Percentiles rank a stretch among this genome's conserved stretches.
phyloP scores from a whole-genome alignment of 225 moss, liverwort and hornwort species.

The Marchantia paleacea region DNA sequence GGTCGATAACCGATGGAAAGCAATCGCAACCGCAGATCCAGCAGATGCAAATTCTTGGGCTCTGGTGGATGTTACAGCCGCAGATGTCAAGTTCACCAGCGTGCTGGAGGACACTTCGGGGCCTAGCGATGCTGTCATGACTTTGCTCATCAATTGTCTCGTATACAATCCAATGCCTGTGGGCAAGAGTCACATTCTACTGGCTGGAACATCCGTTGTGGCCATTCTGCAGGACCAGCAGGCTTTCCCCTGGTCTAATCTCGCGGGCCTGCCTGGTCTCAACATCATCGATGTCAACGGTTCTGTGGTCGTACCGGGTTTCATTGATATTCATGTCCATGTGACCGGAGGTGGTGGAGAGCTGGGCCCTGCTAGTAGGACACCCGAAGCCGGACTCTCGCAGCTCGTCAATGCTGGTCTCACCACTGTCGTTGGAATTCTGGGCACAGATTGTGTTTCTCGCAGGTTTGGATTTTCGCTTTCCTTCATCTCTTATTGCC shows the following conservation, averaged over 20 bases:
- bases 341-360: conserved; percentile 88
- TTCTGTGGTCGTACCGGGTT: conserved; percentile 62
- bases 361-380: conserved; percentile 77
- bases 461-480: conserved; percentile 44
- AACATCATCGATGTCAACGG: conserved; percentile 61
- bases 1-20: no score
- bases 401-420: conserved; percentile 71
- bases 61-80: no score
- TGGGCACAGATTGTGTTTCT: conserved; percentile 86
- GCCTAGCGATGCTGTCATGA: conserved; percentile 31
- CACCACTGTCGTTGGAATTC: conserved; percentile 73
- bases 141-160: conserved; percentile 67
- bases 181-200: conserved; percentile 49
- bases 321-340: conserved; percentile 86
- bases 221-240: conserved; percentile 53
- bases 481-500: no score
- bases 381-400: conserved; percentile 64
- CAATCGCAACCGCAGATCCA: no score
- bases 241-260: conserved; percentile 47
- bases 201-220: conserved; percentile 56
- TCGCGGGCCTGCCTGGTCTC: conserved; percentile 53
- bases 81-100: not conserved
- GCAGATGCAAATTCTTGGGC: no score
- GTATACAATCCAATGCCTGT: conserved; percentile 52
- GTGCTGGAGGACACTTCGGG: not conserved